A percentile compares a stretch with the other conserved stretches of the same genome.
phyloP scores from a whole-genome alignment of 2,329 filamentous ascomycete genomes.

The Pseudocercospora macadamiae region DNA sequence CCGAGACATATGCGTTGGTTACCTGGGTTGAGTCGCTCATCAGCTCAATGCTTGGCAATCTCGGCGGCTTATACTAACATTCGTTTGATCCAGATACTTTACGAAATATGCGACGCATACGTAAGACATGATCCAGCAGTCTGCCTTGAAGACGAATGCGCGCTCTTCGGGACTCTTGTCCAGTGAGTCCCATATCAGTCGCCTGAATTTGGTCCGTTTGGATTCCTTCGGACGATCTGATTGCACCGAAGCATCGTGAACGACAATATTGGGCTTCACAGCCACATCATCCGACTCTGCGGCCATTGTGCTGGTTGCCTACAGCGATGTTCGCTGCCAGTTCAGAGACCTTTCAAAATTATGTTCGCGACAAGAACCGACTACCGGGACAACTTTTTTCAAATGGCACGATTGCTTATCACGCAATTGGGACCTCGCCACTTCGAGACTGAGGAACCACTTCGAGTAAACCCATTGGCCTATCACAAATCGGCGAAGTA shows the following conservation, averaged over 20 bases:
- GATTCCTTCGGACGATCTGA: not conserved
- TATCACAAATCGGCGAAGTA: not conserved
- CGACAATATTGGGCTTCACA: not conserved
- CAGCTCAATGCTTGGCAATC: not conserved
- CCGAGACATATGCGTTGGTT: slow-evolving; percentile 45
- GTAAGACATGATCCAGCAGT: slow-evolving; percentile 36
- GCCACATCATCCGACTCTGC: not conserved
- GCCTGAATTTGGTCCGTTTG: not conserved
- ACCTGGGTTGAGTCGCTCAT: not conserved
- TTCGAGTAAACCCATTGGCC: not conserved
- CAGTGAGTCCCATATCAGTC: slow-evolving; percentile 52
- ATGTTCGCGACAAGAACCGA: not conserved
- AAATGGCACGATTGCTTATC: not conserved
- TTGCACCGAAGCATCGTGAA: not conserved
- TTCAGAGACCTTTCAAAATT: not conserved
- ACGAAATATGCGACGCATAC: slow-evolving; percentile 48
- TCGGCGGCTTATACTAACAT: slow-evolving; percentile 25
- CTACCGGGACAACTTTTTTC: not conserved
- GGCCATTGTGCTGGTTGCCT: not conserved
- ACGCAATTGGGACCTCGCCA: not conserved
- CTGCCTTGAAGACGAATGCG: slow-evolving; percentile 54
- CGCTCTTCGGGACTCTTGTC: slow-evolving; percentile 56
- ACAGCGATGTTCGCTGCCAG: not conserved
- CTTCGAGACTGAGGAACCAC: not conserved
- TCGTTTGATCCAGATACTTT: slow-evolving; percentile 48